Conservation (phyloP, 352 stramenopile genomes). For the Phytophthora brassicae region DNA sequence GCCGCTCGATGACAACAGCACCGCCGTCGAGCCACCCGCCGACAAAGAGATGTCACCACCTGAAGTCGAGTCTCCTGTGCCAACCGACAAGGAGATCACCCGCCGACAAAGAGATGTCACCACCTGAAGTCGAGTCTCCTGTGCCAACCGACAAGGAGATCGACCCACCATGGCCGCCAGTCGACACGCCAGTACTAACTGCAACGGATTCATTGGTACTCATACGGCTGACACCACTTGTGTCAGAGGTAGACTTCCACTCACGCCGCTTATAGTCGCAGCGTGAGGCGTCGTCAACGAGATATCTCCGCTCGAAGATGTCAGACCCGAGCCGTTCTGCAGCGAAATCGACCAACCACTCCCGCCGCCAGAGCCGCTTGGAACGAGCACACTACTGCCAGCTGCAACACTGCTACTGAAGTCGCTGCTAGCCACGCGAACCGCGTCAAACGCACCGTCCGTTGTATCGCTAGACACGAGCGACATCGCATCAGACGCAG, state of each 20-base stretch:
- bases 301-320: constrained; percentile 4
- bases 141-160: too few species aligned
- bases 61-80: too few species aligned
- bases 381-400: too few species aligned
- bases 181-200: constrained; percentile 1
- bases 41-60: too few species aligned
- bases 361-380: too few species aligned
- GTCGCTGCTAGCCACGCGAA: not conserved
- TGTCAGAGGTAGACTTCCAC: constrained; percentile 7
- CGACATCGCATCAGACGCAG: not conserved
- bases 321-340: too few species aligned
- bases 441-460: not conserved
- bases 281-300: constrained; percentile 9
- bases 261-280: constrained; percentile 11
- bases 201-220: constrained; percentile 12
- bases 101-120: too few species aligned
- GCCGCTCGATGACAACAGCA: not conserved
- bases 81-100: too few species aligned
- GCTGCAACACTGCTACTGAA: too few species aligned
- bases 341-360: too few species aligned
- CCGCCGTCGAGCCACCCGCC: too few species aligned
- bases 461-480: not conserved
- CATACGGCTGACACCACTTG: constrained; percentile 8
- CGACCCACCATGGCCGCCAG: not conserved
- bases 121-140: too few species aligned